Percentiles rank a stretch among this genome's conserved stretches.
Conservation (phyloP, 2,329 filamentous ascomycete species). For the Monilinia laxa region DNA sequence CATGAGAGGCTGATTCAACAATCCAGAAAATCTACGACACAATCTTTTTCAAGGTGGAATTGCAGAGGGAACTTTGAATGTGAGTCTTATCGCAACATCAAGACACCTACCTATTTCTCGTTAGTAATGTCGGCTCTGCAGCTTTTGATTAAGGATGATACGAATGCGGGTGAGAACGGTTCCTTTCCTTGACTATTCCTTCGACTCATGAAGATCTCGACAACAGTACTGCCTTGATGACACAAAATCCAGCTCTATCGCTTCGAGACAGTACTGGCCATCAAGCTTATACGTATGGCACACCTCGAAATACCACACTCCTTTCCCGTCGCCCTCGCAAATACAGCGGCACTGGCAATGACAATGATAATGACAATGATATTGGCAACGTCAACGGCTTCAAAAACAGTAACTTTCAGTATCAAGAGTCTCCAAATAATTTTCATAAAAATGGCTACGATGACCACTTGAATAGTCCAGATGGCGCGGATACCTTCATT, state of each 20-base stretch:
- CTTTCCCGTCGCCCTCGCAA: conserved; percentile 23
- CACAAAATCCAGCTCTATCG: conserved; percentile 26
- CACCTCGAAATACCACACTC: conserved; percentile 29
- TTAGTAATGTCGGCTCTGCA: conserved; percentile 29
- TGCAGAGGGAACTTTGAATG: conserved; percentile 46
- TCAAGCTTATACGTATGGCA: conserved; percentile 34
- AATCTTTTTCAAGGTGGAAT: conserved; percentile 53
- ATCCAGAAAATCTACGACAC: conserved; percentile 43
- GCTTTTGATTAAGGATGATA: conserved; percentile 36
- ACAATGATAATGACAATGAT: no score
- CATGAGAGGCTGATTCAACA: conserved; percentile 25
- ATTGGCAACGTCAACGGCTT: conserved; percentile 24
- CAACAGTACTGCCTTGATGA: conserved; percentile 27
- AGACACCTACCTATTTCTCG: background rate
- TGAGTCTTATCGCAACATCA: conserved; percentile 24
- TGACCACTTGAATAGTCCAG: conserved; percentile 30
- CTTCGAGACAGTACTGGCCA: conserved; percentile 25
- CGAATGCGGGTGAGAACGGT: conserved; percentile 23
- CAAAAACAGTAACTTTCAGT: conserved; percentile 22
- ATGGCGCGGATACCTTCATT: conserved; percentile 32
- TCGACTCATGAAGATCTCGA: conserved; percentile 20
- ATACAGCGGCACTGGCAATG: background rate
- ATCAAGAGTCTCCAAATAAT: conserved; percentile 27
- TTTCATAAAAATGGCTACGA: conserved; percentile 30
- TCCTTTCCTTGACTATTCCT: conserved; percentile 25